Conservation (phyloP, 495 filamentous ascomycete species). For the Talaromyces ruber region DNA sequence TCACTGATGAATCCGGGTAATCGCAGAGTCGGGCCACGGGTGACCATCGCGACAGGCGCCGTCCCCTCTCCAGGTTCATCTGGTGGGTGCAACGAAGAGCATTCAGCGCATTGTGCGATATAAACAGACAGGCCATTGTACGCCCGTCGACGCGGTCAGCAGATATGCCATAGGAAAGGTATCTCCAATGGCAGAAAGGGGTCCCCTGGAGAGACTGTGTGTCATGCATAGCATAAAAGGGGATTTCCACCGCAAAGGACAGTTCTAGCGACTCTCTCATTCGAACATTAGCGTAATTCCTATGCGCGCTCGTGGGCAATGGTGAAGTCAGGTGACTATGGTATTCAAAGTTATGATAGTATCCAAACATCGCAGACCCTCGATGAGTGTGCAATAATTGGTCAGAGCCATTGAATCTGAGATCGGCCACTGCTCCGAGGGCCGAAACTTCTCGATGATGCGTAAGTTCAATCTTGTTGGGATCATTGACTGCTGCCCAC, state of each 20-base stretch:
- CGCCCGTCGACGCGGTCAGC: constrained; percentile 29
- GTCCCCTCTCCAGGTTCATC: constrained; percentile 33
- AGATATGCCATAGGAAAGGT: constrained; percentile 32
- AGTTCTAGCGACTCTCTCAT: constrained; percentile 18
- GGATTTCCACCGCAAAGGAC: constrained; percentile 31
- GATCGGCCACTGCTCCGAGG: constrained; percentile 15
- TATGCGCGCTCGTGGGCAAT: background rate
- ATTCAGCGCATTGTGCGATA: constrained; percentile 18
- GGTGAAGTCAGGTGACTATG: background rate
- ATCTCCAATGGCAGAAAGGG: constrained; percentile 27
- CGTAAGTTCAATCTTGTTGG: background rate
- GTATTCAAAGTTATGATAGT: constrained; percentile 3
- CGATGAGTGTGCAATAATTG: constrained; percentile 29
- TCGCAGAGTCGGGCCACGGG: constrained; percentile 34
- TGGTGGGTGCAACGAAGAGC: constrained; percentile 24
- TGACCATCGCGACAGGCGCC: constrained; percentile 18
- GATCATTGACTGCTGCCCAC: background rate
- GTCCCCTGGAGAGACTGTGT: background rate
- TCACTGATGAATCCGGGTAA: constrained; percentile 21
- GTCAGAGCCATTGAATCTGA: constrained; percentile 31
- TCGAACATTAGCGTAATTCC: constrained; percentile 21
- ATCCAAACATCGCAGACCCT: constrained; percentile 20
- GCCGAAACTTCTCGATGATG: background rate
- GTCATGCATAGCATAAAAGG: constrained; percentile 32
- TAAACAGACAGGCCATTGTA: constrained; percentile 34